Evolutionary conservation across 768 basidiomycete species (phyloP), one percentile per base, ranked within the genome.

Genomic region (Russula vinacea): DNA sequence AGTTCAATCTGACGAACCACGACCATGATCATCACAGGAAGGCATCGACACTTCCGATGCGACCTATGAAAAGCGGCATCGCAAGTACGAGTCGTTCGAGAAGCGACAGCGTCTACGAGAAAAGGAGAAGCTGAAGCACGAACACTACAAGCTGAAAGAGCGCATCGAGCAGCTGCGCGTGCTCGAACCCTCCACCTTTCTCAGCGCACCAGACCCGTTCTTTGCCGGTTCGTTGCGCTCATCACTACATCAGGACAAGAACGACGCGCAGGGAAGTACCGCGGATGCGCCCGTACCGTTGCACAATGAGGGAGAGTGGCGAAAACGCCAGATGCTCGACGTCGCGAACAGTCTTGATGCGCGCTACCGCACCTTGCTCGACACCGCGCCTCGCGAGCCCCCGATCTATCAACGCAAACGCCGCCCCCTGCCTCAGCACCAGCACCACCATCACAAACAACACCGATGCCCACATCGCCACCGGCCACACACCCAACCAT

Each of bases 121-220:
- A 76, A 92, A 92, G 75, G 93, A 96, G 75, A 93, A 93, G 72
- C 82, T 95, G 60, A 88, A 90, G 74, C 88, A 93, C 68, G 92
- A 94, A 71, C 91, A 93, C 69, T 93, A 94, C 77, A 92, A 93
- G 72, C 84, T 96, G 71, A 89, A 89, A 74, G 88, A 93, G 71
- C 85, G 93, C 40, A 89, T 94, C 65, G 92, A 94, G 57, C 89
- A 94, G 71, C 80, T 94, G 61, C 82, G 80, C 60, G 80, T 78
- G 32, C 88, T 94, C 85, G 89, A 92, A 64, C 74, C 81, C 54
- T 74, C 81, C 59, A 85, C 87, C 3, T 92, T 92, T 74, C 81
- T 90, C 35, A 71, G 78, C 32, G 76, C 89, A 51, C 82, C 87
- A 45, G 81, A 84, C 6, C 75, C 82, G 19, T 79, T 79, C 40